A percentile compares a stretch with the other conserved stretches of the same genome.
These are phyloP conservation scores for Aspergillus novoparasiticus DNA, from an alignment of 2,329 filamentous ascomycete genomes.

Conservation along the genomic window DNA sequence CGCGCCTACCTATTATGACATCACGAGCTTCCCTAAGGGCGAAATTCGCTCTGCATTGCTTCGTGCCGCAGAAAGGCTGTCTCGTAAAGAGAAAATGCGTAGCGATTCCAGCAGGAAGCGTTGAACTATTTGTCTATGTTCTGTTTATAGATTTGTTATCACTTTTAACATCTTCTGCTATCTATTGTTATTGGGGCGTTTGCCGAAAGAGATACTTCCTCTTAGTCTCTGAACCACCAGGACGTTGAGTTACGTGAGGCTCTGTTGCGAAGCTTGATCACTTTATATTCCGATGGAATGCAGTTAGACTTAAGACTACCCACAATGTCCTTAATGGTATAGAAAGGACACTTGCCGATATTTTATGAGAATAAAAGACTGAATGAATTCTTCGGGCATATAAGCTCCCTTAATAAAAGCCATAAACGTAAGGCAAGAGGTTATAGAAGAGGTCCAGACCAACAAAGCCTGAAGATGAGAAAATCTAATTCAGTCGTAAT, in stretches of 20 bases:
- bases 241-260: neutral
- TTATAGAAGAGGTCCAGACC: neutral
- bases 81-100: constrained; percentile 56
- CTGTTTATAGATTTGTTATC: constrained; percentile 9
- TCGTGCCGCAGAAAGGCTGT: constrained; percentile 57
- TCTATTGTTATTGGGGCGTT: neutral
- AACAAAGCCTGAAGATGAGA: neutral
- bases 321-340: constrained; percentile 1
- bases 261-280: neutral
- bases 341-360: neutral
- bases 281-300: neutral
- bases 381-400: neutral
- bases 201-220: neutral
- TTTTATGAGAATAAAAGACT: constrained; percentile 3
- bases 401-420: neutral
- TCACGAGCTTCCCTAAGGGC: constrained; percentile 78
- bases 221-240: neutral
- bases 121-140: constrained; percentile 25
- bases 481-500: neutral
- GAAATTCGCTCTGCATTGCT: constrained; percentile 73
- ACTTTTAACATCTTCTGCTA: neutral
- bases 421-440: neutral
- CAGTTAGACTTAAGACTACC: neutral
- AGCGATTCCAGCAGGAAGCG: constrained; percentile 36
- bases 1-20: constrained; percentile 87